phyloP scores from a whole-genome alignment of 208 protist genomes.

The Crithidia fasciculata region DNA sequence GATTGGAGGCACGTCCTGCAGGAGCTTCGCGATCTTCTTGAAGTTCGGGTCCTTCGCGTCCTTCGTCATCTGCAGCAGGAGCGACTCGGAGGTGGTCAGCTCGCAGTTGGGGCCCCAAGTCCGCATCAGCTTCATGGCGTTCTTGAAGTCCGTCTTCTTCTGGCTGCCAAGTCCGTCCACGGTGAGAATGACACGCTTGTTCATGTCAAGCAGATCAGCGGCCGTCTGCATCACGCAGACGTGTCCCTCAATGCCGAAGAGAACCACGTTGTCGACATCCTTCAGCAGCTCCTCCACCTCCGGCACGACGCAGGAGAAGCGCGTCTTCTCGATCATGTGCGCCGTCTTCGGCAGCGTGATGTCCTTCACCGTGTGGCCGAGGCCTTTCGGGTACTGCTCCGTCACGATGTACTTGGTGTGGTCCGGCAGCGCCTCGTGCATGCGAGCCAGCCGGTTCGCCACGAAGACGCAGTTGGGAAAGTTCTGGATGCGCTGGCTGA shows the following conservation, averaged over 20 bases:
- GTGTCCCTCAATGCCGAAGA: conserved; percentile 86
- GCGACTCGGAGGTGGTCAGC: conserved; percentile 73
- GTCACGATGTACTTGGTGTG: conserved; percentile 80
- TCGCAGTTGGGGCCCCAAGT: conserved; percentile 63
- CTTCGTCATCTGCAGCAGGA: conserved; percentile 72
- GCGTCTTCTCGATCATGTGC: conserved; percentile 56
- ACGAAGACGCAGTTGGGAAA: conserved; percentile 81
- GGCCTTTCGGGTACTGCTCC: conserved; percentile 85
- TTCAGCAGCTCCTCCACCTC: conserved; percentile 55
- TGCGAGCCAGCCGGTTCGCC: conserved; percentile 65
- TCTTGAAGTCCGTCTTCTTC: conserved; percentile 61
- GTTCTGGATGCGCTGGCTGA: conserved; percentile 60
- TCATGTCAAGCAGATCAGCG: conserved; percentile 70
- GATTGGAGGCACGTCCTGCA: conserved; percentile 48
- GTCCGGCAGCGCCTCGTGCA: conserved; percentile 57
- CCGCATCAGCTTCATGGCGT: conserved; percentile 64
- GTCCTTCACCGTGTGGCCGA: conserved; percentile 65
- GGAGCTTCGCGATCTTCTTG: conserved; percentile 66
- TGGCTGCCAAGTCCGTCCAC: conserved; percentile 82
- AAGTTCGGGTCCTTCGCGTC: conserved; percentile 74
- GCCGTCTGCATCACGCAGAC: conserved; percentile 83
- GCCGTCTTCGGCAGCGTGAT: conserved; percentile 55
- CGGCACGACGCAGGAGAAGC: conserved; percentile 59
- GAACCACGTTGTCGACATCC: conserved; percentile 63
- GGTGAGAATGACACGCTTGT: conserved; percentile 72